Evolutionary conservation across 2,329 filamentous ascomycete genomes (phyloP), one percentile per base, ranked within the genome.

Genomic region (Hirsutella rhossiliensis): DNA sequence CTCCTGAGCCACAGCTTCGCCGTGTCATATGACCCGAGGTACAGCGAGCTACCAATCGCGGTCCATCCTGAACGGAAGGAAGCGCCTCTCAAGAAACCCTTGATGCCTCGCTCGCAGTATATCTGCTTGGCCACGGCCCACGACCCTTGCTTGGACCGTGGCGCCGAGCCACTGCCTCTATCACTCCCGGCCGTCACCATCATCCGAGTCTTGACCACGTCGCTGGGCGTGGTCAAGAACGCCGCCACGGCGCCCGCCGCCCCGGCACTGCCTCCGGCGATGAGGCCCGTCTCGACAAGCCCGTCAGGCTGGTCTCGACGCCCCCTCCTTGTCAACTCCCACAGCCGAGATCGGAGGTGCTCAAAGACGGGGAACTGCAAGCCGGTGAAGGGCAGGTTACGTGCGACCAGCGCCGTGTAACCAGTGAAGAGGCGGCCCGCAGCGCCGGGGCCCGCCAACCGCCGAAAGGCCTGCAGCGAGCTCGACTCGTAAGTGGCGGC

Each of bases 331-430:
- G 58, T 55, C 40, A 54, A 52, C 19, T 56, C 47, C 68, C 68
- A 68, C 11, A 87, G 71, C 5, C 56, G 58, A 32, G 63, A 61
- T 45, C 84, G 80, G 43, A 87, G 55, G 40, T 76, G 68, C 65
- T 95, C 88, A 55, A 92, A 94, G 52, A 92, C 71, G 5, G 88
- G 88, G 52, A 95, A 95, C 55, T 95, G 87, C 52, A 94, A 69
- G 0, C 85, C 87, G 3, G 87, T 95, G 52, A 90, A 92, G 0
- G 88, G 88, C 4, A 95, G 61, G 58, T 95, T 95, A 2, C 89
- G 72, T 2, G 85, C 83, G 5, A 87, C 81, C 1, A 95, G 72
- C 3, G 86, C 86, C 1, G 82, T 81, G 58, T 95, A 95, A 1
- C 89, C 89, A 13, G 71, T 70, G 53, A 76, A 75, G 11, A 82